phyloP scores from a whole-genome alignment of 305 asterid genomes.

The Fraxinus sp. region DNA sequence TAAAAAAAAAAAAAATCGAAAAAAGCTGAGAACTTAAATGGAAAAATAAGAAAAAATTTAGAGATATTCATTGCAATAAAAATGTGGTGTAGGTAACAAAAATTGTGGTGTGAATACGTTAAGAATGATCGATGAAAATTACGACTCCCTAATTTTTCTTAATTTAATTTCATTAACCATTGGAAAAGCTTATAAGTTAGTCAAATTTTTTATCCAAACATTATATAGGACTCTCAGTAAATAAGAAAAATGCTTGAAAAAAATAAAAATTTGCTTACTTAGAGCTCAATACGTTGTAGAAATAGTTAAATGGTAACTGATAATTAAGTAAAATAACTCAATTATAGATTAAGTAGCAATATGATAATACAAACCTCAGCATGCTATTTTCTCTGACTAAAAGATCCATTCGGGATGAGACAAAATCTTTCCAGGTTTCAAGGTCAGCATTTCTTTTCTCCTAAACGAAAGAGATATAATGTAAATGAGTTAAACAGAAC shows the following conservation, averaged over 20 bases:
- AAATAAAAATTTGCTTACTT: background rate
- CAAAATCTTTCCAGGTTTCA: constrained; percentile 65
- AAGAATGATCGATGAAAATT: background rate
- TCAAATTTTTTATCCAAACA: background rate
- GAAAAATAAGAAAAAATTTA: background rate
- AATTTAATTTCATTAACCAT: background rate
- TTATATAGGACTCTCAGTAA: background rate
- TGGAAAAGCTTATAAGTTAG: background rate
- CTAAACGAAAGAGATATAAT: constrained; percentile 34
- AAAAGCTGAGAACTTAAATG: too few species aligned
- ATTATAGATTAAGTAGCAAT: background rate
- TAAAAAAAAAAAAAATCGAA: too few species aligned
- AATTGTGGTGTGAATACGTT: background rate
- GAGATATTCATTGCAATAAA: background rate
- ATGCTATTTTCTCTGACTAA: constrained; percentile 64
- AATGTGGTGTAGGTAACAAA: background rate
- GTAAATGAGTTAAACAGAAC: constrained; percentile 5
- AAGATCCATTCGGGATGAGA: constrained; percentile 54
- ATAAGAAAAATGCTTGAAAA: background rate
- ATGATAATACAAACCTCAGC: constrained; percentile 57
- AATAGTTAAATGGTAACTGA: background rate
- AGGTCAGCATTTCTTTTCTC: constrained; percentile 64
- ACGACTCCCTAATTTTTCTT: background rate
- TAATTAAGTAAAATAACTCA: constrained; percentile 6
- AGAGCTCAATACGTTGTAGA: background rate